Evolutionary conservation across 306 rosid species (phyloP).

Genomic region (Dryas alaskensis): DNA sequence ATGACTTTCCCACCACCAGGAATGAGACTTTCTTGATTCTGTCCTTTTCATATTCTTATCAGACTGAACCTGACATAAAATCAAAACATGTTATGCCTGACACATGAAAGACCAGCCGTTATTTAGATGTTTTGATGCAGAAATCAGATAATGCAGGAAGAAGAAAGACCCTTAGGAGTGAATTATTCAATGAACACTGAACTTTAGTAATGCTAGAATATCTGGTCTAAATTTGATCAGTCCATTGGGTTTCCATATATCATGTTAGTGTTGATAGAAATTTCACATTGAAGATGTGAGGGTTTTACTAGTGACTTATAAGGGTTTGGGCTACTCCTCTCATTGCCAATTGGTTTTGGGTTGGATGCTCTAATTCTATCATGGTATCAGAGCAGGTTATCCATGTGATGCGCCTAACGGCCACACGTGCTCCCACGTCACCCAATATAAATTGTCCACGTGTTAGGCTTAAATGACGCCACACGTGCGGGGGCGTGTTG

Average conservation of each 20-base stretch:
- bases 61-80: slow-evolving; percentile 37
- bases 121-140: not conserved
- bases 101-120: not conserved
- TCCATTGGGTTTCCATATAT: not conserved
- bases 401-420: too few species aligned
- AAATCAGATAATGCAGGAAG: not conserved
- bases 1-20: slow-evolving; percentile 99
- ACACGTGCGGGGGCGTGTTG: too few species aligned
- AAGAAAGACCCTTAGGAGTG: not conserved
- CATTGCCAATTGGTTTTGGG: too few species aligned
- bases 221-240: not conserved
- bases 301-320: too few species aligned
- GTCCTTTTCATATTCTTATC: slow-evolving; percentile 53
- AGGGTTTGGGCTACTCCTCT: too few species aligned
- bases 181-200: not conserved
- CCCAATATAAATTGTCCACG: too few species aligned
- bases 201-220: not conserved
- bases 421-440: too few species aligned
- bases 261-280: not conserved
- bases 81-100: not conserved
- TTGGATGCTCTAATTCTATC: too few species aligned
- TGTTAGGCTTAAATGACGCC: too few species aligned
- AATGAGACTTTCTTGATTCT: slow-evolving; percentile 70
- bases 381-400: too few species aligned
- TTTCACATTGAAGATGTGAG: too few species aligned